A percentile compares a stretch with the other conserved stretches of the same genome.
phyloP scores from a whole-genome alignment of 768 basidiomycete species.

The Boletus fagicola region DNA sequence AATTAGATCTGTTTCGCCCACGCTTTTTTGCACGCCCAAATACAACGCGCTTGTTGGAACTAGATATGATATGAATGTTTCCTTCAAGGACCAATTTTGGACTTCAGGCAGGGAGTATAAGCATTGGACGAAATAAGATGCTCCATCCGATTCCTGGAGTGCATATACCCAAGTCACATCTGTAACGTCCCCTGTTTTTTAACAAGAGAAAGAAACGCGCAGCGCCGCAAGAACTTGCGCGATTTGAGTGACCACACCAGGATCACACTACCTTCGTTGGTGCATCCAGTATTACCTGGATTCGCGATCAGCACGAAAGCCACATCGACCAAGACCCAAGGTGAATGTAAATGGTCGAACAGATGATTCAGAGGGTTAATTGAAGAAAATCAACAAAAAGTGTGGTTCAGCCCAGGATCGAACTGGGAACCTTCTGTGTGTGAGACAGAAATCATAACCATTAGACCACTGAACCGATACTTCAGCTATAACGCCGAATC shows the following conservation, averaged over 20 bases:
- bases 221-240: no score
- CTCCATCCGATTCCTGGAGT: background rate
- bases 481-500: rapidly evolving
- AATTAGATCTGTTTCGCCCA: background rate
- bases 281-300: background rate
- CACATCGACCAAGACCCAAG: no score
- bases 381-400: constrained; percentile 1
- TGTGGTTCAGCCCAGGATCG: constrained; percentile 44
- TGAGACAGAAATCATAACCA: constrained; percentile 52
- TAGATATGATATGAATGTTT: background rate
- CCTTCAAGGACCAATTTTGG: background rate
- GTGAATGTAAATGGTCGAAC: background rate
- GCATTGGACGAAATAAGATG: background rate
- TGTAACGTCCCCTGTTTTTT: background rate
- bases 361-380: no score
- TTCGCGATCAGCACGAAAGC: background rate
- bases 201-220: background rate
- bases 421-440: constrained; percentile 50
- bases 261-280: background rate
- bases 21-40: background rate
- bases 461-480: constrained; percentile 42
- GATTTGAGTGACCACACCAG: background rate
- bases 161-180: no score
- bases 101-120: background rate
- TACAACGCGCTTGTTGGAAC: background rate